Percentiles rank a stretch among this genome's conserved stretches.
Evolutionary conservation across 2,329 filamentous ascomycete genomes (phyloP).

Genomic region (Truncatella angustata): DNA sequence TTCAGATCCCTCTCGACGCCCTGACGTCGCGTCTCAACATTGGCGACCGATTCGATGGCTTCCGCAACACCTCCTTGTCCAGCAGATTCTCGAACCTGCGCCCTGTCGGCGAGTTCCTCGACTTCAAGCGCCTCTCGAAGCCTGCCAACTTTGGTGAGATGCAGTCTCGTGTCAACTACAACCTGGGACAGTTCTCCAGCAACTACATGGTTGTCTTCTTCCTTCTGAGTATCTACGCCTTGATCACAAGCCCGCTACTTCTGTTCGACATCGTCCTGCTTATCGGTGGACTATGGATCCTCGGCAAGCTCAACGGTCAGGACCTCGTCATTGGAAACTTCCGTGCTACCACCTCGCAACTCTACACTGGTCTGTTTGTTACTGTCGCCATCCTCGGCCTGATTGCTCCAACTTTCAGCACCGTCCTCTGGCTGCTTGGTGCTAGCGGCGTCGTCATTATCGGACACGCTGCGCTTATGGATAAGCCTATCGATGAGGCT

Average conservation of each 20-base stretch:
- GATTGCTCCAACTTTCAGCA: constrained; percentile 79
- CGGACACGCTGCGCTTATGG: constrained; percentile 92
- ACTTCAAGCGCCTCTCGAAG: constrained; percentile 94
- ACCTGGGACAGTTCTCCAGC: constrained; percentile 94
- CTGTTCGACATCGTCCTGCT: constrained; percentile 93
- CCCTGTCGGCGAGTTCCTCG: constrained; percentile 89
- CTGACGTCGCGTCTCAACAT: constrained; percentile 90
- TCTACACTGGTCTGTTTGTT: constrained; percentile 85
- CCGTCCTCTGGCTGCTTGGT: constrained; percentile 92
- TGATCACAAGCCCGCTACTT: constrained; percentile 82
- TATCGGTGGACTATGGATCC: constrained; percentile 82
- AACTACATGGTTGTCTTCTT: constrained; percentile 94
- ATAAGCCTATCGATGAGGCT: constrained; percentile 99
- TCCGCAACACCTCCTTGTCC: constrained; percentile 75
- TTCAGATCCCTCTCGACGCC: constrained; percentile 89
- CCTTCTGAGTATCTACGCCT: constrained; percentile 93
- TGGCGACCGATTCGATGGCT: constrained; percentile 76
- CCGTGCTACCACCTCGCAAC: constrained; percentile 83
- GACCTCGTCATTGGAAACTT: constrained; percentile 85
- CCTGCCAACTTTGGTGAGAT: constrained; percentile 86
- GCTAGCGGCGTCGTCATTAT: constrained; percentile 91
- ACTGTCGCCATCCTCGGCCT: constrained; percentile 82
- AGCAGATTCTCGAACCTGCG: constrained; percentile 89
- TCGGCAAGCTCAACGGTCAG: constrained; percentile 83
- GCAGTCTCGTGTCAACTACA: constrained; percentile 94